Evolutionary conservation across 2,329 filamentous ascomycete species (phyloP), one percentile per base, ranked within the genome.

Genomic region (Colletotrichum eremochloae): DNA sequence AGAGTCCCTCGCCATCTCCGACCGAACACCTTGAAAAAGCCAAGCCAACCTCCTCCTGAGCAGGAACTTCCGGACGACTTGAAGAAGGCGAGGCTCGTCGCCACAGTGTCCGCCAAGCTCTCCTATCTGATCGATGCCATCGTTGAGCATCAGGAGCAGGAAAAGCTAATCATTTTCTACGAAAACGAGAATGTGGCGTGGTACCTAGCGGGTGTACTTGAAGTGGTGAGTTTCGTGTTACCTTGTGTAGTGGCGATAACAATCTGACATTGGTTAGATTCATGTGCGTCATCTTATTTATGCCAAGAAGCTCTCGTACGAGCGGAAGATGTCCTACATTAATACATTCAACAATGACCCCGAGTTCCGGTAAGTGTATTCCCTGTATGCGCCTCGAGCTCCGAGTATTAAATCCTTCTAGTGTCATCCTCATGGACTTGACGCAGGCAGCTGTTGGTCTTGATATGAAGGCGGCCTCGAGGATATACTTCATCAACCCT

Each of bases 141-240:
- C 15, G 81, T 91, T 6, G 84, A 88, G 64, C 86, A 95, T 73
- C 90, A 96, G 65, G 81, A 86, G 1, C 82, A 87, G 0, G 95
- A 97, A 77, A 97, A 98, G 81, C 96, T 97, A 4, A 90, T 98
- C 64, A 88, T 98, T 12, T 98, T 98, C 80, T 98, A 97, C 79
- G 94, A 97, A 73, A 92, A 93, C 42, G 93, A 96, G 72, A 96
- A 97, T 76, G 88, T 93, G 2, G 95, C 94, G 1, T 97, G 90
- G 80, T 97, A 97, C 82, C 88, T 98, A 50, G 93, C 94, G 0
- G 91, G 95, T 78, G 90, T 92, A 40, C 86, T 98, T 0, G 95
- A 98, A 75, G 86, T 96, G 42, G 86, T 88, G 76, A 77, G 86
- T 81, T 5, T 50, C 2, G 29, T 48, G 20, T 12, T 24, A 18